Base-by-base conservation (phyloP, 2,329 filamentous ascomycete genomes). In the Aspergillus quadricinctus region DNA sequence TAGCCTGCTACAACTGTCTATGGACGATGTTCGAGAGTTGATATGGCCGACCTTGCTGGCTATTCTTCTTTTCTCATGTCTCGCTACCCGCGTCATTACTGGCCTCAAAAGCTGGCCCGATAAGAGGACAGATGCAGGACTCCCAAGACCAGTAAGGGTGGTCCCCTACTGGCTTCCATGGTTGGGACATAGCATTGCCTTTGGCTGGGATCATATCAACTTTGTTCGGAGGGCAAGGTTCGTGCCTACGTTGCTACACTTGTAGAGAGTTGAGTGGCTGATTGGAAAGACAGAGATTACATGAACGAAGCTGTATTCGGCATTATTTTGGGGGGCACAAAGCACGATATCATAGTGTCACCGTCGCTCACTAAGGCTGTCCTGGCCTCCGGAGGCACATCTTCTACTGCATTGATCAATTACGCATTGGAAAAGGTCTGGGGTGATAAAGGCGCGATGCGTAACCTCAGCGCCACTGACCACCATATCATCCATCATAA, bases 151-250 rank as follows among this genome's bases (percentile, higher is more conserved):
- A 53, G 76, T 82, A 57, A 79, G 79, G 66, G 69, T 76, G 55
- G 61, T 80, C 23, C 82, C 83, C 28, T 87, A 87, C 69, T 87
- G 82, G 81, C 67, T 87, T 7, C 84, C 84, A 1, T 75, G 80
- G 52, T 37, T 86, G 8, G 81, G 83, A 41, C 82, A 87, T 72
- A 74, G 78, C 6, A 62, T 80, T 43, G 71, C 69, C 21, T 80
- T 84, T 61, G 68, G 77, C 21, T 74, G 78, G 64, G 67, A 78
- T 43, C 75, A 77, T 50, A 70, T 78, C 43, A 63, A 64, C 10
- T 79, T 81, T 61, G 65, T 82, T 57, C 69, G 70, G 41, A 71
- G 69, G 51, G 67, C 79, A 14, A 69, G 74, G 79, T 80, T 51
- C 21, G 61, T 58, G 27, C 7, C 50, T 43, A 23, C 25, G 14